A percentile compares a stretch with the other conserved stretches of the same genome.
These are phyloP conservation scores for Coffea canephora DNA, from an alignment of 257 asterid genomes.

Conservation along the genomic window DNA sequence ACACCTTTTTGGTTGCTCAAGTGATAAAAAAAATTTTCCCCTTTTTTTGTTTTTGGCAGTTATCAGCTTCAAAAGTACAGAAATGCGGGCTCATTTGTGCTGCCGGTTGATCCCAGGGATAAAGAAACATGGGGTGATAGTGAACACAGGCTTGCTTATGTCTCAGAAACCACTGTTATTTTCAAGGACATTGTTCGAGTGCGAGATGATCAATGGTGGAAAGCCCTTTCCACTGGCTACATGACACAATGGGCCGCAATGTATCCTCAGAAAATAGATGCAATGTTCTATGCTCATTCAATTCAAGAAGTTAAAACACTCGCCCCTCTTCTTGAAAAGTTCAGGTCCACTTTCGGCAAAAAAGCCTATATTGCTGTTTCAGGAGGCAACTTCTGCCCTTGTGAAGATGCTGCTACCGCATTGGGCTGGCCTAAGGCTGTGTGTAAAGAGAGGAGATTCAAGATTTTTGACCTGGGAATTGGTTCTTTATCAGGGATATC, in stretches of 20 bases:
- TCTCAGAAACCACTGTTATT: conserved; percentile 88
- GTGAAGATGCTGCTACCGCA: conserved; percentile 72
- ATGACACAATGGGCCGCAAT: conserved; percentile 92
- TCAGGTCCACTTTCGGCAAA: conserved; percentile 65
- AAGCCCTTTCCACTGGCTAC: conserved; percentile 87
- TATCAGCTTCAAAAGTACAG: conserved; percentile 97
- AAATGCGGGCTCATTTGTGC: conserved; percentile 77
- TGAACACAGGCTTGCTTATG: conserved; percentile 86
- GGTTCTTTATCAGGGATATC: conserved; percentile 61
- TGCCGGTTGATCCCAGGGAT: conserved; percentile 79
- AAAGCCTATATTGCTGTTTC: conserved; percentile 86
- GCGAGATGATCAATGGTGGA: conserved; percentile 97
- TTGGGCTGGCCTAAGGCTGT: conserved; percentile 75
- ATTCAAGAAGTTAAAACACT: conserved; percentile 70
- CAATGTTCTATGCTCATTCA: conserved; percentile 83
- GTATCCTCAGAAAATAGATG: conserved; percentile 89
- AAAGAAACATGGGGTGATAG: conserved; percentile 98
- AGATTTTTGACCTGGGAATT: conserved; percentile 80
- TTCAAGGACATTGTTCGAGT: conserved; percentile 86
- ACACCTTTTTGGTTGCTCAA: background rate
- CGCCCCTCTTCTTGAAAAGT: conserved; percentile 76
- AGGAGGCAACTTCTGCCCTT: conserved; percentile 79
- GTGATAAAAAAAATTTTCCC: background rate
- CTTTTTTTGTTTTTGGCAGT: conserved; percentile 31
- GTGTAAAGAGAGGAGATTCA: conserved; percentile 80